These are phyloP conservation scores for Arachis monticola DNA, from an alignment of 331 rosid genomes.

Conservation along the genomic window DNA sequence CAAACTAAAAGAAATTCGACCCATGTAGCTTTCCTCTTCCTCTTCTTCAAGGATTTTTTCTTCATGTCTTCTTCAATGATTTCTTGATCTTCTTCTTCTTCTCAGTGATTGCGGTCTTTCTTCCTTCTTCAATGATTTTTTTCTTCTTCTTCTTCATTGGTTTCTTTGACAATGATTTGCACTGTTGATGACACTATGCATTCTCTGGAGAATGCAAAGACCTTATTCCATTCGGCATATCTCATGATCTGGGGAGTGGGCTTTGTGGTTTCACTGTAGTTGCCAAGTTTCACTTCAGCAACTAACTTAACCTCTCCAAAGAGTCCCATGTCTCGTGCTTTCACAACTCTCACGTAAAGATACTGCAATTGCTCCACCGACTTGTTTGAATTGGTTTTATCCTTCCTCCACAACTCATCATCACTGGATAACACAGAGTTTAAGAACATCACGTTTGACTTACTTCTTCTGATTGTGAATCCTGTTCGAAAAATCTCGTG, in stretches of 20 bases:
- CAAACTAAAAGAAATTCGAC: neutral
- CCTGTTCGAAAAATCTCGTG: too few species aligned
- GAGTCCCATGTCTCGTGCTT: neutral
- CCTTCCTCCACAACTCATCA: neutral
- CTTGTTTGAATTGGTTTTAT: neutral
- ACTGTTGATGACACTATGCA: neutral
- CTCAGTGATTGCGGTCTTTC: too few species aligned
- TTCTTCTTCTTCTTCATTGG: neutral
- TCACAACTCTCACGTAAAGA: conserved; percentile 10
- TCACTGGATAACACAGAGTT: too few species aligned
- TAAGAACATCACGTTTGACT: too few species aligned
- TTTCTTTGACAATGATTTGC: neutral
- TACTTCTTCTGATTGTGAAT: too few species aligned
- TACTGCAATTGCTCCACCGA: neutral
- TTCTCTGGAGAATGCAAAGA: neutral
- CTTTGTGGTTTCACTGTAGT: neutral
- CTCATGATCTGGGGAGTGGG: neutral
- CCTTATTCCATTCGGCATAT: conserved; percentile 1
- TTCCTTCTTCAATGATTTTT: too few species aligned
- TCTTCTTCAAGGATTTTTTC: too few species aligned
- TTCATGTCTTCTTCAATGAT: too few species aligned
- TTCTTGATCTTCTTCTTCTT: too few species aligned
- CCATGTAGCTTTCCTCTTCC: neutral
- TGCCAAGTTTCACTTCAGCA: neutral
- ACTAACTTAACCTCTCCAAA: neutral